These are phyloP conservation scores for Lasiosphaeria hispida DNA, from an alignment of 495 filamentous ascomycete species.

Conservation along the genomic window DNA sequence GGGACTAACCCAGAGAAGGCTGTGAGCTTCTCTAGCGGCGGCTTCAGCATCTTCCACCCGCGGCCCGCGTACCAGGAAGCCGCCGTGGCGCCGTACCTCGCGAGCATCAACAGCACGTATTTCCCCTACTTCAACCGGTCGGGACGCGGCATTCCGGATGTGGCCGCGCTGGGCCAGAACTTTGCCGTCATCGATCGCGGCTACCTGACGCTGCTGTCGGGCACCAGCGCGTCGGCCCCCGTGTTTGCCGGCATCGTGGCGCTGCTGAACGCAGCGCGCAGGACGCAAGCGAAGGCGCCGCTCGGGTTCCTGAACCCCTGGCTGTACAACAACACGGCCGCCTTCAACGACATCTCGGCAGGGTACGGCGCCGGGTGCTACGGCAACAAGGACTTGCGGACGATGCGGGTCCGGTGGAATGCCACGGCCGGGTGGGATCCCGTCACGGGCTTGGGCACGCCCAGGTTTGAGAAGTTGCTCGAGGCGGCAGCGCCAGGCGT, in stretches of 20 bases:
- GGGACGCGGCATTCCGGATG: conserved; percentile 72
- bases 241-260: conserved; percentile 61
- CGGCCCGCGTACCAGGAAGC: conserved; percentile 60
- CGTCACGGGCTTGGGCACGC: conserved; percentile 46
- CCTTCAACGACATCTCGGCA: conserved; percentile 61
- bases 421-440: conserved; percentile 47
- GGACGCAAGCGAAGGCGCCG: conserved; percentile 50
- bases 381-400: conserved; percentile 39
- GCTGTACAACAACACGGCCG: conserved; percentile 56
- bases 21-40: conserved; percentile 51
- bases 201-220: conserved; percentile 31
- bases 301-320: conserved; percentile 77
- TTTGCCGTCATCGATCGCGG: conserved; percentile 19
- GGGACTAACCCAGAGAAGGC: conserved; percentile 60
- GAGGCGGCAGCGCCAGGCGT: conserved; percentile 24
- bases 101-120: conserved; percentile 22
- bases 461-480: conserved; percentile 30
- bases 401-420: conserved; percentile 58
- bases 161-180: conserved; percentile 54
- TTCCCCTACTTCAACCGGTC: conserved; percentile 45
- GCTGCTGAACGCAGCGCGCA: conserved; percentile 65
- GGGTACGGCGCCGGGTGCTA: conserved; percentile 64
- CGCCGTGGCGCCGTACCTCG: conserved; percentile 53
- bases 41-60: conserved; percentile 66
- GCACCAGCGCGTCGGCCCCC: conserved; percentile 66